Base-by-base conservation (phyloP, 768 basidiomycete species). In the Lactarius pseudohatsudake region DNA sequence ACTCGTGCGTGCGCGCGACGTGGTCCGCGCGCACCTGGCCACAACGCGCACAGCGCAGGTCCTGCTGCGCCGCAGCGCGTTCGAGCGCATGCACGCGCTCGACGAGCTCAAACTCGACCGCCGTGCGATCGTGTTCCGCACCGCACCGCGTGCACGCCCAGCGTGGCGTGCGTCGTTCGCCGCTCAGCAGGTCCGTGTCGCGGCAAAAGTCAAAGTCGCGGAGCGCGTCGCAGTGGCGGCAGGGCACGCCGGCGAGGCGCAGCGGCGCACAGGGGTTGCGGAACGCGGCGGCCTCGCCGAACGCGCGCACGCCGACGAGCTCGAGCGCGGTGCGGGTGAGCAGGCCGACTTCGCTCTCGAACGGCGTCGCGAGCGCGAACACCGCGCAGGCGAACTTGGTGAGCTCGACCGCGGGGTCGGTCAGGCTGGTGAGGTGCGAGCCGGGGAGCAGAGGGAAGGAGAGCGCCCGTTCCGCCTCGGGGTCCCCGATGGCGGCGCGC, bases 131-230 rank as follows among this genome's bases (percentile, higher is more conserved):
- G 76, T 94, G 96, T 75, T 97, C 92, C 38, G 89, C 87, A 22
- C 85, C 85, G 70, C 95, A 97, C 61, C 79, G 79, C 59, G 80
- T 78, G 73, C 94, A 92, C 16, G 79, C 73, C 93, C 91, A 94
- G 63, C 83, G 85, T 22, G 77, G 73, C 13, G 50, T 53, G 7
- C 82, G 80, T 20, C 81, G 78, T 8, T 82, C 77, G 41, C 83
- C 77, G 26, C n/a, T 26, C 28, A 28, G 28, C 47, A 97, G 81
- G 65, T 94, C 91, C 13, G 87, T 83, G 77, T 98, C 96, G 18
- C 96, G 86, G 75, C 96, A 98, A 73, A 99, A 91, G 76, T 99
- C 97, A 72, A 99, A 92, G 75, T 96, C 94, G 3, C 91, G 86
- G 66, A 95, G 82, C 16, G 81, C 78, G 75, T 94, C 95, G 77